Percentiles rank a stretch among this genome's conserved stretches.
phyloP scores from a whole-genome alignment of 2,329 filamentous ascomycete species.

The Alternaria tenuissima region DNA sequence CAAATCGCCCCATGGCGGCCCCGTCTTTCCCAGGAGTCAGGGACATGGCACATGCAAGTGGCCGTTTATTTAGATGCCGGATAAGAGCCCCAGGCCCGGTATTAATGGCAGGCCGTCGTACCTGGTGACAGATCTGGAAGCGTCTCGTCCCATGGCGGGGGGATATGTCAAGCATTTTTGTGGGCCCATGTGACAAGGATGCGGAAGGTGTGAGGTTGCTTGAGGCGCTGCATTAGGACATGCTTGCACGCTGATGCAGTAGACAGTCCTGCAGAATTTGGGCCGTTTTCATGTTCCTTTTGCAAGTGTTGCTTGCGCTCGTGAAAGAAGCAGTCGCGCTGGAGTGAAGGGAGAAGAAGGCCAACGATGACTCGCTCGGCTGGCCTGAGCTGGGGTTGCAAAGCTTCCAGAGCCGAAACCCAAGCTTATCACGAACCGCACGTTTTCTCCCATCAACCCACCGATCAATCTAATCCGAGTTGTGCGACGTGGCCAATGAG shows the following conservation, averaged over 20 bases:
- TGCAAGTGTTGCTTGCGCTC: conserved; percentile 2
- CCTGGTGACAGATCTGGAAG: conserved; percentile 32
- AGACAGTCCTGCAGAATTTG: not conserved
- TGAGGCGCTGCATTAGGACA: conserved; percentile 20
- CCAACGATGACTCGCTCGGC: conserved; percentile 20
- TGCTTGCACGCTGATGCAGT: conserved; percentile 12
- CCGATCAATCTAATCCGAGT: conserved; percentile 50
- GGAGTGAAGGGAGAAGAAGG: not conserved
- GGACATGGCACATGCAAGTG: not conserved
- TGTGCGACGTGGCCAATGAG: conserved; percentile 52
- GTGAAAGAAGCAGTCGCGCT: not conserved
- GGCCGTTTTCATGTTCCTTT: not conserved
- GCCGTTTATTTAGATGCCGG: conserved; percentile 7
- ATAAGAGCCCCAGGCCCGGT: conserved; percentile 8
- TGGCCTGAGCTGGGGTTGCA: conserved; percentile 11
- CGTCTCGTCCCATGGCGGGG: conserved; percentile 19
- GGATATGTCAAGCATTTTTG: conserved; percentile 28
- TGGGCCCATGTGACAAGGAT: conserved; percentile 27
- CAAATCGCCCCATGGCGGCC: not conserved
- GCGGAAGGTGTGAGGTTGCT: conserved; percentile 21
- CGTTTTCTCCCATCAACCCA: conserved; percentile 34
- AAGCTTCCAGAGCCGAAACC: conserved; percentile 14
- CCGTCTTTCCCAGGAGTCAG: not conserved
- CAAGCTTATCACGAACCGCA: conserved; percentile 45
- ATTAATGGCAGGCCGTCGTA: conserved; percentile 11